These are phyloP conservation scores for Podospora anserina DNA, from an alignment of 495 filamentous ascomycete species.

Conservation along the genomic window DNA sequence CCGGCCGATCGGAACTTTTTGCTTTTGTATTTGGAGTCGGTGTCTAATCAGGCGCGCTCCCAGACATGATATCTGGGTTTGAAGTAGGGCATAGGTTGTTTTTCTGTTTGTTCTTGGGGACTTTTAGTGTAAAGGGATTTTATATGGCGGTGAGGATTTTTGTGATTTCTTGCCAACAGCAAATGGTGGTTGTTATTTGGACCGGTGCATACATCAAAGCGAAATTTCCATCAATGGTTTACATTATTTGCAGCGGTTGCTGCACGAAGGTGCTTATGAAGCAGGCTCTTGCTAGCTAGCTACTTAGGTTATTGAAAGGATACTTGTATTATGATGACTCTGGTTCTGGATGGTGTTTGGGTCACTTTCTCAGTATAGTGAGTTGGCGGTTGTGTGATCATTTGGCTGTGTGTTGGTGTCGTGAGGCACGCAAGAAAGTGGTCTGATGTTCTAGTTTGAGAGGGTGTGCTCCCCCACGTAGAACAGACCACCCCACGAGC, in stretches of 20 bases:
- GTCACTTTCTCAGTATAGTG: no score
- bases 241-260: neutral
- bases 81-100: neutral
- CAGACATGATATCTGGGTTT: neutral
- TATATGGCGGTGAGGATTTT: neutral
- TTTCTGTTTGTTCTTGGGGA: constrained; percentile 3
- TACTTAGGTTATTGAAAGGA: neutral
- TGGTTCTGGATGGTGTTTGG: neutral
- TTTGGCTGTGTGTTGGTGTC: neutral
- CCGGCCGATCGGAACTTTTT: constrained; percentile 73
- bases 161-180: neutral
- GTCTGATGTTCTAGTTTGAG: neutral
- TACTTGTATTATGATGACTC: neutral
- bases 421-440: neutral
- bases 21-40: constrained; percentile 63
- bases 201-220: neutral
- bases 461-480: neutral
- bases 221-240: neutral
- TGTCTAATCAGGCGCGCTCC: constrained; percentile 30
- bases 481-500: neutral
- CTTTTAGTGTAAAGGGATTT: neutral
- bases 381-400: neutral
- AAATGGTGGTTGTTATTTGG: neutral
- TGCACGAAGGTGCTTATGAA: neutral
- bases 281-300: neutral